A percentile compares a stretch with the other conserved stretches of the same genome.
Evolutionary conservation across 176 grass and related monocot genomes (phyloP).

Genomic region (Oropetium thomaeum): DNA sequence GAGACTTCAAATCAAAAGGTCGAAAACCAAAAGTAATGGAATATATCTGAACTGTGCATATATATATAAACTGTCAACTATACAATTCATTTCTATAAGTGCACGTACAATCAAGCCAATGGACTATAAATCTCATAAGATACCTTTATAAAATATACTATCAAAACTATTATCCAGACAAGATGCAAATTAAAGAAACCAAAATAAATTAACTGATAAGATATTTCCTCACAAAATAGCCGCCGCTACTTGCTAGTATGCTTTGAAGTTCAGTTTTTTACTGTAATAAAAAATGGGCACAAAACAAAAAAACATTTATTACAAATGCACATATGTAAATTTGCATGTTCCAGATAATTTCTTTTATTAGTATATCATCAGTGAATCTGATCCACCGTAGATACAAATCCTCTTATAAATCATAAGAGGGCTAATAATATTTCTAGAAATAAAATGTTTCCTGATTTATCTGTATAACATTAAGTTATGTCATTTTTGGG

Average conservation of each 20-base stretch:
- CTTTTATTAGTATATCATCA: neutral
- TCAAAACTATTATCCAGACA: neutral
- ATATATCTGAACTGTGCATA: neutral
- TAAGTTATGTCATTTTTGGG: too few species aligned
- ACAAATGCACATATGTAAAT: neutral
- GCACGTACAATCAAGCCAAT: neutral
- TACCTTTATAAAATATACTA: conserved; percentile 8
- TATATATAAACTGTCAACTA: neutral
- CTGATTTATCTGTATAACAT: too few species aligned
- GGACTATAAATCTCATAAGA: conserved; percentile 22
- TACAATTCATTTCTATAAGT: neutral
- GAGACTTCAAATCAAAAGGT: neutral
- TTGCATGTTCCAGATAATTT: neutral
- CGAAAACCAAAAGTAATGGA: neutral
- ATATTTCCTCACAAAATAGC: neutral
- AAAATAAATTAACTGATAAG: neutral
- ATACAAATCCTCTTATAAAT: neutral
- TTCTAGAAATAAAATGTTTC: too few species aligned
- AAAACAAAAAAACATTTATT: neutral
- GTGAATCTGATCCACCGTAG: neutral
- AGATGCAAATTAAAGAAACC: neutral
- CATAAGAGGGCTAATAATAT: too few species aligned
- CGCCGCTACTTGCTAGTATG: neutral
- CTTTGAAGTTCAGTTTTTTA: neutral
- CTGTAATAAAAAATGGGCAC: neutral